A percentile compares a stretch with the other conserved stretches of the same genome.
Evolutionary conservation across 2,329 filamentous ascomycete species (phyloP).

Genomic region (Pseudocercospora fijiensis): DNA sequence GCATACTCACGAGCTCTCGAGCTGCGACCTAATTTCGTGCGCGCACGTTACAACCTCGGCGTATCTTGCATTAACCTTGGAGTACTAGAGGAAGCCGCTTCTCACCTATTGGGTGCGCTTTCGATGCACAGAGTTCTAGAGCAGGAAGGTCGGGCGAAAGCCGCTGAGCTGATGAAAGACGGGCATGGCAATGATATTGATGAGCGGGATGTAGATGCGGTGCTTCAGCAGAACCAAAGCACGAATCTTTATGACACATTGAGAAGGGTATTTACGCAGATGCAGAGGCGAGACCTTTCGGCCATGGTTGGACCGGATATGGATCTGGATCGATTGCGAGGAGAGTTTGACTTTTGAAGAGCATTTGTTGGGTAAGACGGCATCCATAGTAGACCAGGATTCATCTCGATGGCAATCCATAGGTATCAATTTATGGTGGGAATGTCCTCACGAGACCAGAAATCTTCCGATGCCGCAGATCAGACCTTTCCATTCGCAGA

Average conservation of each 20-base stretch:
- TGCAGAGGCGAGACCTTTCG: slow-evolving; percentile 83
- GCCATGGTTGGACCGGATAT: slow-evolving; percentile 87
- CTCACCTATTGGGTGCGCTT: slow-evolving; percentile 85
- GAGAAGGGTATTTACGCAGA: slow-evolving; percentile 90
- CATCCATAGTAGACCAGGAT: not conserved
- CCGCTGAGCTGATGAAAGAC: slow-evolving; percentile 73
- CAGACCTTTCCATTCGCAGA: not conserved
- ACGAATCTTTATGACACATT: slow-evolving; percentile 96
- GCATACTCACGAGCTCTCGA: slow-evolving; percentile 91
- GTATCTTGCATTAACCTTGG: slow-evolving; percentile 97
- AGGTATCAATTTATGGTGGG: not conserved
- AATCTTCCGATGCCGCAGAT: not conserved
- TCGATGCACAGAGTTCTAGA: slow-evolving; percentile 96
- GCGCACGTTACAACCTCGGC: slow-evolving; percentile 93
- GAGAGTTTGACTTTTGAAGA: slow-evolving; percentile 79
- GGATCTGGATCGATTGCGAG: slow-evolving; percentile 83
- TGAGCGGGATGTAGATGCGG: slow-evolving; percentile 76
- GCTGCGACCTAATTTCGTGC: slow-evolving; percentile 92
- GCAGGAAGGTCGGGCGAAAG: slow-evolving; percentile 77
- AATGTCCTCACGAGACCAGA: not conserved
- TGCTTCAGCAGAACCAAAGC: slow-evolving; percentile 93
- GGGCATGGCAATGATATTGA: slow-evolving; percentile 51
- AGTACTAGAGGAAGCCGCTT: slow-evolving; percentile 87
- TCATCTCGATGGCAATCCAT: not conserved
- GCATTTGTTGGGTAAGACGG: not conserved